Evolutionary conservation across 345 rosid species (phyloP), one percentile per base, ranked within the genome.

Genomic region (Populus deltoides): DNA sequence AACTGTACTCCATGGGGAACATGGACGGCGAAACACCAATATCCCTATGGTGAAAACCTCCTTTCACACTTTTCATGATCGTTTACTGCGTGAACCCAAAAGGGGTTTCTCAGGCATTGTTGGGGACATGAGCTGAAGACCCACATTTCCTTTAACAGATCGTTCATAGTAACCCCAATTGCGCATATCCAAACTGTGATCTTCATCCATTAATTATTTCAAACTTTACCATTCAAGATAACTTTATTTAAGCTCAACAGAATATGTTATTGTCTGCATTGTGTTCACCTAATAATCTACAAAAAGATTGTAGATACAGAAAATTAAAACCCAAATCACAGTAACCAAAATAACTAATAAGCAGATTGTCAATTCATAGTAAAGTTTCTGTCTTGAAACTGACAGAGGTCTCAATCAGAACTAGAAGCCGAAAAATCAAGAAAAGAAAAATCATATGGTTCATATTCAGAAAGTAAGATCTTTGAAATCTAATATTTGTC

Each of bases 1-100:
- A 27, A 27, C n/a, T 78, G 75, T 93, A 95, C 81, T 89, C 89
- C 88, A 90, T 86, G 0, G 90, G 93, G 61, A 85, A 79, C n/a
- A 90, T 72, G 9, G 93, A 65, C 66, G 92, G 93, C 0, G 92
- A 71, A 72, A 88, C 88, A 59, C 85, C 77, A 69, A 53, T 22
- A 20, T 53, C 61, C 22, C 22, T 20, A 20, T 20, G 61, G 61
- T 53, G 22, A 53, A 53, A 53, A 53, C 61, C 24, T 53, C 61
- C 61, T 6, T 53, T 20, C 10, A 20, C 22, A 53, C 61, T 20
- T 53, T 9, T 53, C 61, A 53, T 20, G 61, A 53, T 53, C 22
- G 61, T n/a, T 1, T n/a, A 53, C 24, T 53, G 25, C 25, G 61
- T 1, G 61, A 18, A 20, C 61, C 61, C 61, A 53, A 53, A 53